Conservation (phyloP, 2,329 filamentous ascomycete genomes). For the Aspergillus jensenii region DNA sequence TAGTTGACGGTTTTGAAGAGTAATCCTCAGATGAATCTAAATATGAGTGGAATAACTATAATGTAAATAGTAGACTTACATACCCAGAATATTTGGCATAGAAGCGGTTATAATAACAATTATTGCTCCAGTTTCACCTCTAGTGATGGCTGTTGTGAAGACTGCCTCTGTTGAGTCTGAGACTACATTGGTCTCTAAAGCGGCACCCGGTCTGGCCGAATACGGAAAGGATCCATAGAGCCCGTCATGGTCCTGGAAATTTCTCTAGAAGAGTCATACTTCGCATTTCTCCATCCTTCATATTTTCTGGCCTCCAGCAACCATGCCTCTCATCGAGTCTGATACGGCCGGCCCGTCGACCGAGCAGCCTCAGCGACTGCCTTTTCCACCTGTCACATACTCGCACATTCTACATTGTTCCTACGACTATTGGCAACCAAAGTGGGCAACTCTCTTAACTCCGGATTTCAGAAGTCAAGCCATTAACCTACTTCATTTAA, state of each 20-base stretch:
- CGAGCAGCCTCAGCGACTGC: constrained; percentile 43
- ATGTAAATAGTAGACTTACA: too few relatives aligned
- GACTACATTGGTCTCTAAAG: background rate
- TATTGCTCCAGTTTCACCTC: background rate
- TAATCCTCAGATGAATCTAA: too few relatives aligned
- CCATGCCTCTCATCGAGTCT: constrained; percentile 32
- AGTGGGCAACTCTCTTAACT: constrained; percentile 44
- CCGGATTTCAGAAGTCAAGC: constrained; percentile 5
- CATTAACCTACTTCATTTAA: background rate
- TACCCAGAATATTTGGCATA: too few relatives aligned
- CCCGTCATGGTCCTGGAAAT: background rate
- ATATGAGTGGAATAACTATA: too few relatives aligned
- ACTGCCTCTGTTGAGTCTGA: too few relatives aligned
- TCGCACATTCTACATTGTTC: constrained; percentile 92
- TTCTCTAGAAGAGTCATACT: background rate
- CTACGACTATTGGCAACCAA: constrained; percentile 87
- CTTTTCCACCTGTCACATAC: constrained; percentile 80
- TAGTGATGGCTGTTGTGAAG: too few relatives aligned
- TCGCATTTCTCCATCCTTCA: background rate
- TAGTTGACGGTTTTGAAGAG: too few relatives aligned
- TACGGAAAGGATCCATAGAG: background rate
- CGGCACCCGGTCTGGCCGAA: background rate
- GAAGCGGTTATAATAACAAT: background rate
- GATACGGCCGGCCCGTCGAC: constrained; percentile 19
- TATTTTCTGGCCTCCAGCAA: background rate